Percentiles rank a stretch among this genome's conserved stretches.
Conservation (phyloP, 106 monocot genomes). For the Amphibolis antarctica region DNA sequence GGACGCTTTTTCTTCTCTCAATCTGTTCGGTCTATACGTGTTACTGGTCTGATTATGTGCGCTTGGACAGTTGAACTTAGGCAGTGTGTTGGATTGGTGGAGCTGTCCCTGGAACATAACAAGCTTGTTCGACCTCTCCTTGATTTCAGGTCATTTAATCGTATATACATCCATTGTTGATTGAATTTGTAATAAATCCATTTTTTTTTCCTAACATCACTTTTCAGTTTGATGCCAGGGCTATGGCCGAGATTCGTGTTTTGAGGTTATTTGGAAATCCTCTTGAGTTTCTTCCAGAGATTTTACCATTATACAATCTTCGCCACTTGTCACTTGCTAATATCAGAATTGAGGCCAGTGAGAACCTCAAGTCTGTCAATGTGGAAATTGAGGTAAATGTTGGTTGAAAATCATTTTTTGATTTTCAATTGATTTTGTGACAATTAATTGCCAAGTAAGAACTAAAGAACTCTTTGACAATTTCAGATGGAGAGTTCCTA, state of each 20-base stretch:
- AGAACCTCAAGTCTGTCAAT: constrained; percentile 72
- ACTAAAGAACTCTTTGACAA: constrained; percentile 4
- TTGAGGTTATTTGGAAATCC: constrained; percentile 93
- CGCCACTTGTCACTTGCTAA: constrained; percentile 90
- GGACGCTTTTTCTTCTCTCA: not conserved
- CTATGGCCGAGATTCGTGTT: constrained; percentile 80
- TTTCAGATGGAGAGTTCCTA: constrained; percentile 78
- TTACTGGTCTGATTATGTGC: not conserved
- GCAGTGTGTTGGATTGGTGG: constrained; percentile 79
- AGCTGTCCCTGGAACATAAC: constrained; percentile 86
- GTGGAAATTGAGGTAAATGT: constrained; percentile 81
- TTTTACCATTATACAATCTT: constrained; percentile 76
- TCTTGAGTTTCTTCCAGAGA: constrained; percentile 98
- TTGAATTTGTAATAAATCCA: not conserved
- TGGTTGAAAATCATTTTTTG: not conserved
- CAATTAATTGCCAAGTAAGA: not conserved
- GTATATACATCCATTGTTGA: not conserved
- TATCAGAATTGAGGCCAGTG: constrained; percentile 85
- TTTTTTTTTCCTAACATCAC: constrained; percentile 19
- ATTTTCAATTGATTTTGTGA: not conserved
- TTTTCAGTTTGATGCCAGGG: constrained; percentile 66
- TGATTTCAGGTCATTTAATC: constrained; percentile 86
- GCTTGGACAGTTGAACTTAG: constrained; percentile 68
- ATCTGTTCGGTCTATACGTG: not conserved
- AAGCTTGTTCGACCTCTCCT: constrained; percentile 90